These are phyloP conservation scores for Inonotus obliquus DNA, from an alignment of 1,284 basidiomycete species.

Conservation along the genomic window DNA sequence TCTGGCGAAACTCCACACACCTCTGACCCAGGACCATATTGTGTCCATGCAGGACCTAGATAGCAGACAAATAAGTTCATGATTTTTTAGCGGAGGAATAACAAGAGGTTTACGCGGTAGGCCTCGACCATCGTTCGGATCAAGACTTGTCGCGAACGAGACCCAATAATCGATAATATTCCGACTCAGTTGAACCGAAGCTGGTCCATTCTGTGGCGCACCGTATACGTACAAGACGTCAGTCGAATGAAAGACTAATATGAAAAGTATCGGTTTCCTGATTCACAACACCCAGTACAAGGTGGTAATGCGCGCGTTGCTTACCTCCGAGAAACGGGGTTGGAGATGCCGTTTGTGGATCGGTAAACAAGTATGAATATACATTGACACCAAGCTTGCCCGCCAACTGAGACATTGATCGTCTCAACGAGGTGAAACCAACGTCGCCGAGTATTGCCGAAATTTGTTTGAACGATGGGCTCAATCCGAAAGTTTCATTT, in stretches of 20 bases:
- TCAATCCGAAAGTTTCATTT: conserved; percentile 44
- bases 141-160: conserved; percentile 43
- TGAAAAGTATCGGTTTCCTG: not conserved
- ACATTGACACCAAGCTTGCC: conserved; percentile 36
- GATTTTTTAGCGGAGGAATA: no score
- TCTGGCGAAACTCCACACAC: conserved; percentile 25
- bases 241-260: conserved; percentile 34
- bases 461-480: conserved; percentile 38
- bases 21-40: not conserved
- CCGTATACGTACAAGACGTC: conserved; percentile 40
- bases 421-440: conserved; percentile 36
- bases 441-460: conserved; percentile 42
- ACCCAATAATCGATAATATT: conserved; percentile 49
- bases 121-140: conserved; percentile 46
- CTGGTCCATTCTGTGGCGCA: conserved; percentile 23
- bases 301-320: not conserved
- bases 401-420: conserved; percentile 37
- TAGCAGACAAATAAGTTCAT: not conserved
- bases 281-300: not conserved
- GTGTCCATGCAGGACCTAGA: not conserved
- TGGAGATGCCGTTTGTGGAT: conserved; percentile 28
- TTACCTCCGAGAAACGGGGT: conserved; percentile 32
- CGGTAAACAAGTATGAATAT: conserved; percentile 46
- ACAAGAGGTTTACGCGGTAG: not conserved
- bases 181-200: conserved; percentile 30